Evolutionary conservation across 331 rosid genomes (phyloP).

Genomic region (Saraca asoca): DNA sequence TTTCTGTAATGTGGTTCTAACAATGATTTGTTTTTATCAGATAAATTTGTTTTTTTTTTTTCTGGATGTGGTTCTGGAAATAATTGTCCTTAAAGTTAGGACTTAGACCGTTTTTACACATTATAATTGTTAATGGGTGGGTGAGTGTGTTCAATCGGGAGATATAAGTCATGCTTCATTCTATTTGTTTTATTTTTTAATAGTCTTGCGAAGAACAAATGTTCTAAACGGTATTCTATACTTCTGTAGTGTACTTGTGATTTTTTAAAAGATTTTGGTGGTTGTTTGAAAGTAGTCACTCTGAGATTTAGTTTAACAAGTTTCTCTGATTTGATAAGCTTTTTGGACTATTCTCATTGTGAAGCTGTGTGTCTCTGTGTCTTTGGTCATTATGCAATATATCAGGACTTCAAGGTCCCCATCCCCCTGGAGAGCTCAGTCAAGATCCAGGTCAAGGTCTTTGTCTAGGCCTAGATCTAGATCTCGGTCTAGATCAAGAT

Average conservation of each 20-base stretch:
- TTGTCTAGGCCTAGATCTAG: conserved; percentile 55
- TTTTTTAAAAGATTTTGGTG: neutral
- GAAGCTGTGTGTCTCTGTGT: neutral
- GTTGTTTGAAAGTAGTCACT: neutral
- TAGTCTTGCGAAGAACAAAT: too few relatives aligned
- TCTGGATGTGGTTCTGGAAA: neutral
- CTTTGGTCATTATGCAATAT: conserved; percentile 12
- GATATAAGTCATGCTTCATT: neutral
- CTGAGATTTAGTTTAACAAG: neutral
- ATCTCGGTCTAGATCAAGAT: conserved; percentile 65
- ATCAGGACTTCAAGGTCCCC: conserved; percentile 77
- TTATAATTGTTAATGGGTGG: neutral
- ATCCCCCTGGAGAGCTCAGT: conserved; percentile 77
- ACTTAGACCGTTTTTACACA: neutral
- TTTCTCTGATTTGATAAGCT: neutral
- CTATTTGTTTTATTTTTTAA: too few relatives aligned
- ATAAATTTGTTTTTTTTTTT: neutral
- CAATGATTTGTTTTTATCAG: neutral
- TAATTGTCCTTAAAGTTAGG: neutral
- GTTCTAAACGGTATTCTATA: too few relatives aligned
- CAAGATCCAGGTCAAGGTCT: conserved; percentile 78
- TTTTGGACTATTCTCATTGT: neutral
- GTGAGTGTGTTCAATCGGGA: neutral
- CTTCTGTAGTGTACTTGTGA: too few relatives aligned
- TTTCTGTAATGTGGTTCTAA: too few relatives aligned